phyloP scores from a whole-genome alignment of 345 rosid genomes.

The Eucalyptus erythrocorys region DNA sequence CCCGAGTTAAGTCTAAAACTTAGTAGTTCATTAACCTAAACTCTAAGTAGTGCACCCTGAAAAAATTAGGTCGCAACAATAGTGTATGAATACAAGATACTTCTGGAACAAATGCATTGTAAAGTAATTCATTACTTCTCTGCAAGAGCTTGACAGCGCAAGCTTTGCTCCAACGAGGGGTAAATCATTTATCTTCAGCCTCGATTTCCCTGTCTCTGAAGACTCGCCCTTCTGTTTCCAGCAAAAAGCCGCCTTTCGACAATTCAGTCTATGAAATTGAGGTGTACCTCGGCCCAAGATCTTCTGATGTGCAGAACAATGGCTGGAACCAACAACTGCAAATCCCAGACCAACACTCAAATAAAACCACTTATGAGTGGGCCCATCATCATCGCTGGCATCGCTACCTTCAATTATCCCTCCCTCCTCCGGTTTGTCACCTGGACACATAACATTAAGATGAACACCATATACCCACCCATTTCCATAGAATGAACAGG shows the following conservation, averaged over 20 bases:
- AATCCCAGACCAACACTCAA: slow-evolving; percentile 32
- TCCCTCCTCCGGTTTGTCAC: not conserved
- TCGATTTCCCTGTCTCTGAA: not conserved
- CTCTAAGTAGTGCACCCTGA: no score
- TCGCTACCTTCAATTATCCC: not conserved
- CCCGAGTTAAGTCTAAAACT: no score
- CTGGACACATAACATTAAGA: slow-evolving; percentile 8
- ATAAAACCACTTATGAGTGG: slow-evolving; percentile 27
- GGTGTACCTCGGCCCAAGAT: slow-evolving; percentile 14
- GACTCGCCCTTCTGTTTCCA: not conserved
- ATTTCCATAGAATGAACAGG: slow-evolving; percentile 21
- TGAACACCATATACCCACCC: slow-evolving; percentile 27
- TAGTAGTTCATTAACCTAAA: no score
- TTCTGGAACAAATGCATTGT: no score
- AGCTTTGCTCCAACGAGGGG: no score
- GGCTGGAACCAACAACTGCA: slow-evolving; percentile 18
- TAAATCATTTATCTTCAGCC: not conserved
- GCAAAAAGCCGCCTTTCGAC: not conserved
- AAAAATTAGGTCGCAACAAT: no score
- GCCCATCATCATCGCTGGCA: not conserved
- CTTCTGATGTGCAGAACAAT: slow-evolving; percentile 2
- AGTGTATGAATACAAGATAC: no score
- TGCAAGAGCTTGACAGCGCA: no score
- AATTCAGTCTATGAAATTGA: slow-evolving; percentile 11
- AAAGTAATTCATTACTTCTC: no score